Base-by-base conservation (phyloP, 108 stramenopile species). In the Skeletonema costatum region DNA sequence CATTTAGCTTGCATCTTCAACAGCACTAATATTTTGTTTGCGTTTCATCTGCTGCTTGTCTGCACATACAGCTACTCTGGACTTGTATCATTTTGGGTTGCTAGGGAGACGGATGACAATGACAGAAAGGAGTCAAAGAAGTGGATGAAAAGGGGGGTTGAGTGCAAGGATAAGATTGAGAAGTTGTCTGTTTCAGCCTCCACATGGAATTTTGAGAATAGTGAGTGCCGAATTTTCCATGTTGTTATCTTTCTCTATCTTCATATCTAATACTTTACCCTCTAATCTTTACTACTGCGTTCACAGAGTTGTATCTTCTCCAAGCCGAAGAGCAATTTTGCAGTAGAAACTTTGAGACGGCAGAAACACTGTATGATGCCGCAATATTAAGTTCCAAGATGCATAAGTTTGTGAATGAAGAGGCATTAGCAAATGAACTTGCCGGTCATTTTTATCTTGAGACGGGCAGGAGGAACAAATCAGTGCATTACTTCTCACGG, bases 371-470 rank as follows among this genome's bases (percentile, higher is more conserved):
- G 16, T 74, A 74, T 29, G 64, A 74, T 30, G 65, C 41, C 13
- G 39, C 73, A 38, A 74, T 74, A 35, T 30, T 0, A 17, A 64
- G 48, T 4, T 62, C 73, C 7, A 51, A 35, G 35, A 21, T 64
- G 1, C 73, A 74, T 35, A 59, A 50, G 21, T 67, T 75, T 50
- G 8, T 29, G 12, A 50, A 75, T 38, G 75, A 75, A 48, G 66
- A 67, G 33, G 75, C 75, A 1, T 4, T 75, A 1, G 66, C 66
- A 16, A 66, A 29, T 16, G 75, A 75, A 19, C 39, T 67, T 14
- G 75, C 75, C 14, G 75, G 66, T 14, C 31, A 75, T 17, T 75
- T 75, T 33, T 68, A 35, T 39, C n/a, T 12, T 21, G 63, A 73
- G 32, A 42, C 46, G 51, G 63, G 73, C 0, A 63, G 50, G 2